These are phyloP conservation scores for Ricinus communis DNA, from an alignment of 345 rosid species.

Conservation along the genomic window DNA sequence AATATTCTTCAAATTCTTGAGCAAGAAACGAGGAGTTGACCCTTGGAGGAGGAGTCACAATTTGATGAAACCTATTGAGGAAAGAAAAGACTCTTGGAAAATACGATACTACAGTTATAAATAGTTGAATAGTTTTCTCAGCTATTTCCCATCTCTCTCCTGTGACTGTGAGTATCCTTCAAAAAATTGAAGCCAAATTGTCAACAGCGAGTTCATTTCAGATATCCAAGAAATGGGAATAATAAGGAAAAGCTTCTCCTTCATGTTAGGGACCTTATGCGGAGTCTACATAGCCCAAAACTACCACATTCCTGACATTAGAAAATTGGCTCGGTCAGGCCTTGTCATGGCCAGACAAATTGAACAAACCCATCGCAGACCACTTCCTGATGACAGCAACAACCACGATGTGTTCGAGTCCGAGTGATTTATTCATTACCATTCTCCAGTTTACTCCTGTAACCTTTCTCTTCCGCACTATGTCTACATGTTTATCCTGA, in stretches of 20 bases:
- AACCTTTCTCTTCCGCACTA: no score
- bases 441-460: no score
- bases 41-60: constrained; percentile 11
- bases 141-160: neutral
- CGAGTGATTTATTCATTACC: neutral
- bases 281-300: constrained; percentile 45
- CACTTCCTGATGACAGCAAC: constrained; percentile 11
- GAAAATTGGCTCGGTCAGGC: constrained; percentile 30
- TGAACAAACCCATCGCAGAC: constrained; percentile 45
- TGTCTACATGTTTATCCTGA: no score
- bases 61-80: neutral
- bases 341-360: constrained; percentile 37
- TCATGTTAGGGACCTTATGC: constrained; percentile 5
- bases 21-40: neutral
- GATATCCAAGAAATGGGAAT: constrained; percentile 9
- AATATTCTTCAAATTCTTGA: neutral
- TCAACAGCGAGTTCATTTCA: neutral
- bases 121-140: neutral
- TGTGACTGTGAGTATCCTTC: no score
- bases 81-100: neutral
- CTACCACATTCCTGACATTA: constrained; percentile 43
- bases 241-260: constrained; percentile 4
- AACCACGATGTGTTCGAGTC: neutral
- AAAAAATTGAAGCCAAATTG: neutral
- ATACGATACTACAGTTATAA: neutral